Conservation (phyloP, 2,329 filamentous ascomycete species). For the Mycosphaerella sp. region DNA sequence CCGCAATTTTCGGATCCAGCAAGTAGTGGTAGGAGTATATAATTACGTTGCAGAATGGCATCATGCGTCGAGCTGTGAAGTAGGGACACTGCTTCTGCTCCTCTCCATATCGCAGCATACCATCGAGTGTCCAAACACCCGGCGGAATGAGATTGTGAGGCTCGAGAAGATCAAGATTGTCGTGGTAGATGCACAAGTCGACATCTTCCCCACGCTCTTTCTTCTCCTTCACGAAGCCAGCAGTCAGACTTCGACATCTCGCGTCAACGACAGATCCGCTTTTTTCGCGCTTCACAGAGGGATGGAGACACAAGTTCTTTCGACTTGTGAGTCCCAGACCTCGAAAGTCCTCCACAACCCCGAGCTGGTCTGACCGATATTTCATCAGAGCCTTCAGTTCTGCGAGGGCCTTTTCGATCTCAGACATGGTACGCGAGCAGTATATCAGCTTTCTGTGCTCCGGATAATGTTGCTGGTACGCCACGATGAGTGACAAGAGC, state of each 20-base stretch:
- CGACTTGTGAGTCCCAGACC: constrained; percentile 89
- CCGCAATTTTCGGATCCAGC: constrained; percentile 94
- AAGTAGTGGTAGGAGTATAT: constrained; percentile 99
- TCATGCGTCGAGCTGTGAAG: constrained; percentile 94
- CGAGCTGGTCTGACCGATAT: constrained; percentile 83
- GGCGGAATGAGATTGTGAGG: constrained; percentile 91
- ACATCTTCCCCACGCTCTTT: constrained; percentile 93
- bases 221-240: constrained; percentile 95
- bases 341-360: constrained; percentile 84
- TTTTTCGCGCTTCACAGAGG: constrained; percentile 92
- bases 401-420: constrained; percentile 94
- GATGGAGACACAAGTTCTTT: constrained; percentile 95
- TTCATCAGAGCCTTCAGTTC: constrained; percentile 93
- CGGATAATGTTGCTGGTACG: constrained; percentile 90
- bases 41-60: constrained; percentile 99
- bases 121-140: constrained; percentile 93
- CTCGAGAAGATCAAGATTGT: constrained; percentile 94
- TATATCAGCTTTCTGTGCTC: constrained; percentile 96
- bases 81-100: constrained; percentile 96
- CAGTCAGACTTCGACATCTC: constrained; percentile 89
- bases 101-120: constrained; percentile 81
- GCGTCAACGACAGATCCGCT: constrained; percentile 91
- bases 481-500: constrained; percentile 86
- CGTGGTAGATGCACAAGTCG: constrained; percentile 91
- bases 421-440: constrained; percentile 98